Evolutionary conservation across 495 filamentous ascomycete species (phyloP), one percentile per base, ranked within the genome.

Genomic region (Trichoderma gamsii): DNA sequence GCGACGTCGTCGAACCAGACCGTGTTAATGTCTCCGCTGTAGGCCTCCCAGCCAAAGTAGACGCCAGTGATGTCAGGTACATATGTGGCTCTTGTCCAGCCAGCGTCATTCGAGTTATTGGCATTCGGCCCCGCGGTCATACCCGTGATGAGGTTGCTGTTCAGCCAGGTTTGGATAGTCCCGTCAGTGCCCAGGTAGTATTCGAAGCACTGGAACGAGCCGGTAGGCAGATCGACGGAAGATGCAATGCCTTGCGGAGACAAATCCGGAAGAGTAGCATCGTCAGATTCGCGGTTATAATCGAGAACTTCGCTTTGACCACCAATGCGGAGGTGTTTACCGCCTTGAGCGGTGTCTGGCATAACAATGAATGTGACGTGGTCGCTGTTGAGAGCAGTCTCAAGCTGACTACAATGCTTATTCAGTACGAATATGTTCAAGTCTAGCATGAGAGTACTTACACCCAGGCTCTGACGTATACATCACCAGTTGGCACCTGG

Each of bases 331-430:
- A 87, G 84, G 72, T 86, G 81, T 29, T 83, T 81, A 61, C 69
- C 71, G 69, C 78, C 83, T 68, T 83, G 84, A 51, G 81, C 76
- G 7, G 80, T 79, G 76, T 87, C 84, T 15, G 84, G 81, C 84
- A 87, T 87, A 23, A 83, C 85, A 74, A 87, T 87, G 77, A 87
- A 86, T 72, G 80, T 79, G 69, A 87, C 83, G 75, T 87, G 84
- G 32, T 78, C 77, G 75, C 76, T 76, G 44, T 81, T 84, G 18
- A 86, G 73, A 67, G 84, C 81, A 68, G 79, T 83, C 25, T 61
- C 2, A 61, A 61, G 56, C 56, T 32, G 56, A 61, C 56, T 61
- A 52, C 8, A 35, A 67, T 73, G 67, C 43, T 68, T 16, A 69
- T 25, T 61, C 27, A 64, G 64, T 59, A 41, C 65, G 35, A 12